Evolutionary conservation across 139 green algal species (phyloP), one percentile per base, ranked within the genome.

Genomic region (Haematococcus sp.): DNA sequence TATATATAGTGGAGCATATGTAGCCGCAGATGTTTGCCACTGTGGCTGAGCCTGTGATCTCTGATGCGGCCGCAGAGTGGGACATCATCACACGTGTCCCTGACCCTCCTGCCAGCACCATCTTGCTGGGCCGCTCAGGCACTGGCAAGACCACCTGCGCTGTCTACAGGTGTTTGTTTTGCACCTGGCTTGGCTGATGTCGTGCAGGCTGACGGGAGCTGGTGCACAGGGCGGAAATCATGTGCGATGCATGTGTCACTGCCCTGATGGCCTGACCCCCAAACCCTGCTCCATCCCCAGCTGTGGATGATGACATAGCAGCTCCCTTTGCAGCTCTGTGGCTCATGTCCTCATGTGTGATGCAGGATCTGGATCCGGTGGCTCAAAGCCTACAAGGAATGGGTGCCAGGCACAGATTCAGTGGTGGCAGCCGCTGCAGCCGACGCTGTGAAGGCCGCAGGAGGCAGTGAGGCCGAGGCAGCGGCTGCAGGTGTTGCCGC

Each of bases 91-190:
- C 86, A 34, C 71, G 79, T 31, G 44, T 69, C 1, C 80, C 82
- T 1, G 44, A 80, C 1, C 82, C 83, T 3, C 86, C 83, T 33
- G 70, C 67, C 30, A 73, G 63, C 75, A 89, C 93, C 68, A 85
- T 94, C 56, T 84, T 95, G 60, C 78, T 94, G 46, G 90, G 90
- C 7, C 77, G 90, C 34, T 86, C 71, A 35, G 89, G 89, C 71
- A 94, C 89, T 34, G 90, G 89, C 75, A 95, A 95, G 78, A 94
- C 89, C 76, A 92, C 86, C 1, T 74, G 71, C 44, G 51, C 52
- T 20, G 68, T 74, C 31, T 67, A 65, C 68, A 19, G 58, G 58
- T 66, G 7, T 20, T 25, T 66, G 7, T 17, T 23, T 55, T 55
- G n/a, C n/a, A n/a, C n/a, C n/a, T n/a, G n/a, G n/a, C n/a, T n/a